Percentiles rank a stretch among this genome's conserved stretches.
Evolutionary conservation across 2,329 filamentous ascomycete species (phyloP).

Genomic region (Coniella lustricola): DNA sequence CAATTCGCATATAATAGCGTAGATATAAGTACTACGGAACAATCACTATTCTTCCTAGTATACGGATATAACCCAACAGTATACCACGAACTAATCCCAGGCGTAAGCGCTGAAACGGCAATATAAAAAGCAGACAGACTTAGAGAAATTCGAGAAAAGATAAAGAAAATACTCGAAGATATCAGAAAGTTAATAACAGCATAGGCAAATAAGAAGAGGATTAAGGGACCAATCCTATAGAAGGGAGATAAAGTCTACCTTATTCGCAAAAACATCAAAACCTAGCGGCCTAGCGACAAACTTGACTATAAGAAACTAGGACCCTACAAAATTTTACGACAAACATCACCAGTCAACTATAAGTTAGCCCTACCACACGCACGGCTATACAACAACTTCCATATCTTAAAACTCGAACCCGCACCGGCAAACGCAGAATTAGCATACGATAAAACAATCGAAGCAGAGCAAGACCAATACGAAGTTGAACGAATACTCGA

Average conservation of each 20-base stretch:
- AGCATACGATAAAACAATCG: too few relatives aligned
- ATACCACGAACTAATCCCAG: background rate
- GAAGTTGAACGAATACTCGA: too few relatives aligned
- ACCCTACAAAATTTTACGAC: too few relatives aligned
- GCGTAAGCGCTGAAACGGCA: background rate
- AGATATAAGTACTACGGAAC: conserved; percentile 2
- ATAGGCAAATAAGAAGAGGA: background rate
- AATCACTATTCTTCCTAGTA: conserved; percentile 15
- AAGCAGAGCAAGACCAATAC: too few relatives aligned
- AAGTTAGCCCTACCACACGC: too few relatives aligned
- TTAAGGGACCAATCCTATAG: background rate
- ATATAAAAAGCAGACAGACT: background rate
- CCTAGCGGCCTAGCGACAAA: too few relatives aligned
- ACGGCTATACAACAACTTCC: too few relatives aligned
- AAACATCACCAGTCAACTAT: too few relatives aligned
- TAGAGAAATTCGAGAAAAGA: background rate
- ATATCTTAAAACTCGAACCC: too few relatives aligned
- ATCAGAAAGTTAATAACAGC: background rate
- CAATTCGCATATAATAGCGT: conserved; percentile 18
- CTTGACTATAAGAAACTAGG: too few relatives aligned
- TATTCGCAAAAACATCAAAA: background rate
- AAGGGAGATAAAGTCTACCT: conserved; percentile 1
- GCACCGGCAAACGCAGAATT: too few relatives aligned
- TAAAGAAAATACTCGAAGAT: background rate
- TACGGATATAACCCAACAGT: conserved; percentile 11